Conservation (phyloP, 2,329 filamentous ascomycete genomes). For the Fusarium oxysporum region DNA sequence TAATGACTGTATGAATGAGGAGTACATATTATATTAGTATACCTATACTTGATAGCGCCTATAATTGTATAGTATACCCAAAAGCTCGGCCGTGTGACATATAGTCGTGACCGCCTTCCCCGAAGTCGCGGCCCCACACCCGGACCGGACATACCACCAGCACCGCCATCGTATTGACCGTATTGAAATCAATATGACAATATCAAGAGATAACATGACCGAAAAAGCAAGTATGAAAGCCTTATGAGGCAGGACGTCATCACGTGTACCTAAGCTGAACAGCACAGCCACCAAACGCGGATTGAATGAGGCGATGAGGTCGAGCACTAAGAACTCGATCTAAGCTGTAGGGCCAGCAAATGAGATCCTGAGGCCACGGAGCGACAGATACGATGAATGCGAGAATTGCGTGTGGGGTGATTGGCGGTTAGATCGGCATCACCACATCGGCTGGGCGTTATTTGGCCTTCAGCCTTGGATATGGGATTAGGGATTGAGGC, state of each 20-base stretch:
- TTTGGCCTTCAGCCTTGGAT: constrained; percentile 2
- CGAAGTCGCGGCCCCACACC: not conserved
- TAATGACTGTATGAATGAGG: constrained; percentile 1
- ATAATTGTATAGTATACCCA: not conserved
- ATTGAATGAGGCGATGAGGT: not conserved
- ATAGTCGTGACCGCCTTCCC: not conserved
- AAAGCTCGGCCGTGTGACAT: not conserved
- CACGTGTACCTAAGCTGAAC: constrained; percentile 5
- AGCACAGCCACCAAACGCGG: constrained; percentile 22
- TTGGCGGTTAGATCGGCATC: constrained; percentile 6
- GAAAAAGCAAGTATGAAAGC: not conserved
- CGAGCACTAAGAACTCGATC: not conserved
- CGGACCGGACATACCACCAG: not conserved
- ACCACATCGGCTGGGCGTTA: not conserved
- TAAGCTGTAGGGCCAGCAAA: constrained; percentile 4
- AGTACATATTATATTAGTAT: constrained; percentile 1
- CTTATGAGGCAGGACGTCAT: constrained; percentile 1
- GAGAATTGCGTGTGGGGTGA: constrained; percentile 18
- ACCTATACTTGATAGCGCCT: not conserved
- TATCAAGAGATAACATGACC: not conserved
- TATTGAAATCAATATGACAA: not conserved
- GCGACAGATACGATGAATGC: constrained; percentile 38
- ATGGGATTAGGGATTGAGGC: not conserved
- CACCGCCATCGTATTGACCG: not conserved
- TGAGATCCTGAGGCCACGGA: not conserved